A percentile compares a stretch with the other conserved stretches of the same genome.
phyloP scores from a whole-genome alignment of 225 moss, liverwort and hornwort genomes.

The Sphagnum tenellum region DNA sequence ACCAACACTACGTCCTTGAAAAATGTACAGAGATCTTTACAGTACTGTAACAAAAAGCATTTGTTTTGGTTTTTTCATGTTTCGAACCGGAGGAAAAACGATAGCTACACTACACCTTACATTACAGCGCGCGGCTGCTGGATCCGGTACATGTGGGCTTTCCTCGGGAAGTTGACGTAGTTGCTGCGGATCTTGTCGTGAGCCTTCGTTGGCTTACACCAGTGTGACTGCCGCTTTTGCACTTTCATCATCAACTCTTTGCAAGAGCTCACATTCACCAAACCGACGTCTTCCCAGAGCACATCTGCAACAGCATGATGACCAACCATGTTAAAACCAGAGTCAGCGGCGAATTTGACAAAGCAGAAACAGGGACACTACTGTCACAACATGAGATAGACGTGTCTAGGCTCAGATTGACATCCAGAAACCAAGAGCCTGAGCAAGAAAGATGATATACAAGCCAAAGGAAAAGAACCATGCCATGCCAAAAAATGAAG shows the following conservation, averaged over 20 bases:
- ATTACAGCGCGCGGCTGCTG: constrained; percentile 78
- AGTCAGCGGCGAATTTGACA: neutral
- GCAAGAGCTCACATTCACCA: constrained; percentile 13
- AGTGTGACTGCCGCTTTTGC: constrained; percentile 12
- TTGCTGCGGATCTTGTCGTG: constrained; percentile 52
- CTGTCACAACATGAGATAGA: neutral
- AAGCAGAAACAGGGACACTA: neutral
- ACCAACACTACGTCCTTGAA: constrained; percentile 15
- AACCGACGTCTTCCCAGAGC: constrained; percentile 29
- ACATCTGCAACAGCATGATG: constrained; percentile 13
- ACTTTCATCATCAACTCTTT: constrained; percentile 10
- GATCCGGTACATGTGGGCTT: constrained; percentile 51
- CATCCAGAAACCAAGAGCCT: no score
- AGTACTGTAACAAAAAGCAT: no score
- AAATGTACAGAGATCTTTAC: constrained; percentile 33
- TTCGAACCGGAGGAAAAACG: neutral
- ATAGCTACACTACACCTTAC: constrained; percentile 12
- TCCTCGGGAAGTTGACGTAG: constrained; percentile 55
- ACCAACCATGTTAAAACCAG: neutral
- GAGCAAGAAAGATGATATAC: no score
- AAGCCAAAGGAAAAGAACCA: neutral
- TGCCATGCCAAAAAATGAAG: neutral
- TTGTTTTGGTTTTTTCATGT: constrained; percentile 10
- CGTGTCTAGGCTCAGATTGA: neutral
- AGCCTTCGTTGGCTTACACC: constrained; percentile 31